These are phyloP conservation scores for Fagopyrum tataricum DNA, from an alignment of 148 eudicot species.

Conservation along the genomic window DNA sequence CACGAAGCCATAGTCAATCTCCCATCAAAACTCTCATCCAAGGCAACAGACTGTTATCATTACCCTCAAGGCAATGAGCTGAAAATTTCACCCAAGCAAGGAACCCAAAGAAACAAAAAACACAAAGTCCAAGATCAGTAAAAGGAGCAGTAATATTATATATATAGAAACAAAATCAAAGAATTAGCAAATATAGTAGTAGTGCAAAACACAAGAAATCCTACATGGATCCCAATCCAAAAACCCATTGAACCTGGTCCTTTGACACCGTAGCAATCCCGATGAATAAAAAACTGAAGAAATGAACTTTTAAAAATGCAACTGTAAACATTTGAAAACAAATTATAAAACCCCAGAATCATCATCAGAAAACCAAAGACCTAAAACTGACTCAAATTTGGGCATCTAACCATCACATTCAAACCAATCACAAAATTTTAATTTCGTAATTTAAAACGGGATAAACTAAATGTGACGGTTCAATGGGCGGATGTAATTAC, in stretches of 20 bases:
- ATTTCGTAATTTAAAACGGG: not conserved
- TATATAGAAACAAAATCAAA: slow-evolving; percentile 25
- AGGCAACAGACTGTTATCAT: not conserved
- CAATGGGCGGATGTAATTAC: not conserved
- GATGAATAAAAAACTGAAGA: slow-evolving; percentile 8
- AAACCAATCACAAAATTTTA: not conserved
- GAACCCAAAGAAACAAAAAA: slow-evolving; percentile 19
- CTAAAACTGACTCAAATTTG: not conserved
- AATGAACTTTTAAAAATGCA: not conserved
- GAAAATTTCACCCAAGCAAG: slow-evolving; percentile 31
- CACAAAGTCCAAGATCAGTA: slow-evolving; percentile 57
- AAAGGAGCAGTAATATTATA: slow-evolving; percentile 26
- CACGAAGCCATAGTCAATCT: slow-evolving; percentile 5
- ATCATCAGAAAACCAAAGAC: slow-evolving; percentile 16
- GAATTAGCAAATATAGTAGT: slow-evolving; percentile 11
- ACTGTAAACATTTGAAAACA: not conserved
- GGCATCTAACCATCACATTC: not conserved
- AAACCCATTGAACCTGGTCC: slow-evolving; percentile 47
- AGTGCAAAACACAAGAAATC: slow-evolving; percentile 45
- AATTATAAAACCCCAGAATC: not conserved
- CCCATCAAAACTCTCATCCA: slow-evolving; percentile 5
- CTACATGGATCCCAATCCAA: slow-evolving; percentile 74
- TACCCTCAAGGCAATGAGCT: slow-evolving; percentile 28
- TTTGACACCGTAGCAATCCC: slow-evolving; percentile 16
- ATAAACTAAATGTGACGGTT: not conserved